Percentiles rank a stretch among this genome's conserved stretches.
These are phyloP conservation scores for Parastagonospora nodorum DNA, from an alignment of 2,329 filamentous ascomycete species.

Conservation along the genomic window DNA sequence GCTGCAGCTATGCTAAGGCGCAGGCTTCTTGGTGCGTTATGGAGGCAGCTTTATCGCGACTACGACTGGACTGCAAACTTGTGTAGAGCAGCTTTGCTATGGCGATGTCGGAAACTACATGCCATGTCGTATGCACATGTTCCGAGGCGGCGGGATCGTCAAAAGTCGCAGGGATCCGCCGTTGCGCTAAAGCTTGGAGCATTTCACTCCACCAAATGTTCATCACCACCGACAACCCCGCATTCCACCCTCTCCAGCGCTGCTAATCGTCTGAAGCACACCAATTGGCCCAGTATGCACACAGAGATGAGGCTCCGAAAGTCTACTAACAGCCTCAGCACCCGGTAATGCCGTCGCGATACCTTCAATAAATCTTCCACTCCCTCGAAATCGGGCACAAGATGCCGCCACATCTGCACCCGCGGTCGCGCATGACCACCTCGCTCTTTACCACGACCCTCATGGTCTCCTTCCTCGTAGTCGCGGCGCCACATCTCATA, in stretches of 20 bases:
- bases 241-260: conserved; percentile 12
- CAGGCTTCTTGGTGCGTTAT: too few species aligned
- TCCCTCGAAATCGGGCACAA: conserved; percentile 15
- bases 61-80: too few species aligned
- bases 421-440: conserved; percentile 88
- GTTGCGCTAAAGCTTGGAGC: background rate
- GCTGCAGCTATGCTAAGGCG: background rate
- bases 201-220: conserved; percentile 30
- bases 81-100: too few species aligned
- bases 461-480: conserved; percentile 86
- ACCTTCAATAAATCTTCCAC: conserved; percentile 16
- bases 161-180: conserved; percentile 17
- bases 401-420: conserved; percentile 88
- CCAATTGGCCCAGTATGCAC: conserved; percentile 37
- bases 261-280: conserved; percentile 26
- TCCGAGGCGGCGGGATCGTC: conserved; percentile 12
- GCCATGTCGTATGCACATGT: background rate
- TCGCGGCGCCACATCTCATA: conserved; percentile 85
- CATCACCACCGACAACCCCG: conserved; percentile 29
- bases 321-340: conserved; percentile 23
- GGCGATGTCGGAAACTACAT: background rate
- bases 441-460: conserved; percentile 95
- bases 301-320: too few species aligned
- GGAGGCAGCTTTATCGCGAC: too few species aligned
- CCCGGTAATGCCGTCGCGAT: conserved; percentile 37